Base-by-base conservation (phyloP, 2,329 filamentous ascomycete genomes). In the Pestalotiopsis sp. region DNA sequence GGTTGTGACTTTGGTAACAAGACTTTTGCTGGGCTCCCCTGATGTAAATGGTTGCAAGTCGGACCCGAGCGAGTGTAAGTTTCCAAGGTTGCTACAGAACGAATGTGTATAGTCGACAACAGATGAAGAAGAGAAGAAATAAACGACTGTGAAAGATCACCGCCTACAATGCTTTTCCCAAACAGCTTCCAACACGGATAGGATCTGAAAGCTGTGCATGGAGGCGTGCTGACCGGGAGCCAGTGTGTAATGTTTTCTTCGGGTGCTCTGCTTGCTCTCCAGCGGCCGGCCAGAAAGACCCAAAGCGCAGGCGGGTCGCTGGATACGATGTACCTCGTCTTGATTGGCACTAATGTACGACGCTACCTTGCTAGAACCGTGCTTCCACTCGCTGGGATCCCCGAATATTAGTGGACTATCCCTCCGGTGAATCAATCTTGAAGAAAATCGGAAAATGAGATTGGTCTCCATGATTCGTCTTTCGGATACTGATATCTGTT, bases 241-340 rank as follows among this genome's bases (percentile, higher is more conserved):
- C 38, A 63, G 68, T 57, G 65, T 52, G 45, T 52, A 52, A 52
- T 52, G 45, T 52, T 69, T 69, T 65, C 67, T 66, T 69, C 62
- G 67, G 66, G 65, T 66, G 63, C 65, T 52, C 12, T 36, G 27
- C 59, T 64, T 67, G 38, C 62, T 67, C 59, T 56, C 62, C 58
- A 65, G 68, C 68, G 73, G 73, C 69, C 64, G 31, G 59, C 73
- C 41, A 3, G 39, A 67, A 36, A 58, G 36, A 52, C 71, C 69
- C 39, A 11, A 61, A 62, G 67, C 69, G 73, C 73, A 74, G 65
- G 65, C 68, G 71, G 69, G 68, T 67, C 70, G 72, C 65, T 65
- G 66, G 38, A 68, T 62, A 67, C 67, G 68, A 63, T 67, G 64
- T 58, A 56, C 49, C 64, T 66, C 69, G 52, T 71, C 66, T 62